Conservation (phyloP, 1,284 basidiomycete species). For the Rhodofomes roseus region DNA sequence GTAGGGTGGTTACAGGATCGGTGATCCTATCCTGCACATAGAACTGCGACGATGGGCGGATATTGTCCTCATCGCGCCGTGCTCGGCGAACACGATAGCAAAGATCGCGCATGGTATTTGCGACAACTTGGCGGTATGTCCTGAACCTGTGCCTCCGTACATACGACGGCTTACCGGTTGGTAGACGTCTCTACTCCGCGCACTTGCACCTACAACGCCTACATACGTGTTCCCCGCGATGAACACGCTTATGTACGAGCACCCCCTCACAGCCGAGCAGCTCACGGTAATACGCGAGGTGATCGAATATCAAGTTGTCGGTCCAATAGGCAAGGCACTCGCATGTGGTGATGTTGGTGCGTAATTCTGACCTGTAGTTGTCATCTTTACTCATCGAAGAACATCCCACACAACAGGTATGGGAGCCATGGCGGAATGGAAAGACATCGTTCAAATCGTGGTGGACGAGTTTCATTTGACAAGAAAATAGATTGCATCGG, state of each 20-base stretch:
- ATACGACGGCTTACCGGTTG: neutral
- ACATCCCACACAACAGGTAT: slow-evolving; percentile 49
- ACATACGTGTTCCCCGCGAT: slow-evolving; percentile 95
- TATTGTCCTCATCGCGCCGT: slow-evolving; percentile 90
- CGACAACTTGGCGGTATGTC: slow-evolving; percentile 83
- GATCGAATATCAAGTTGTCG: slow-evolving; percentile 77
- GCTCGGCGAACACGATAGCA: slow-evolving; percentile 91
- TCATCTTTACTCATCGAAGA: neutral
- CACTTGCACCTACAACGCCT: slow-evolving; percentile 76
- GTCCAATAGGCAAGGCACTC: slow-evolving; percentile 82
- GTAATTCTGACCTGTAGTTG: slow-evolving; percentile 1
- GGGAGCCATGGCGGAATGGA: slow-evolving; percentile 94
- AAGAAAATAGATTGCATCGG: neutral
- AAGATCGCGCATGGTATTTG: slow-evolving; percentile 89
- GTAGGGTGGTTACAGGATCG: slow-evolving; percentile 62
- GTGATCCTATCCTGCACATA: slow-evolving; percentile 95
- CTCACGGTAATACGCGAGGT: slow-evolving; percentile 67
- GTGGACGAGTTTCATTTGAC: slow-evolving; percentile 50
- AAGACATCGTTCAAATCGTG: slow-evolving; percentile 70
- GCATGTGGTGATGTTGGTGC: slow-evolving; percentile 92
- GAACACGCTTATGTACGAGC: slow-evolving; percentile 97
- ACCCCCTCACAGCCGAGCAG: slow-evolving; percentile 89
- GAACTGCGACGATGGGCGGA: slow-evolving; percentile 97
- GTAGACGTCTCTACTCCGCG: slow-evolving; percentile 89
- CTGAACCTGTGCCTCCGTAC: neutral